phyloP scores from a whole-genome alignment of 768 basidiomycete genomes.

The Rossbeevera mucosa region DNA sequence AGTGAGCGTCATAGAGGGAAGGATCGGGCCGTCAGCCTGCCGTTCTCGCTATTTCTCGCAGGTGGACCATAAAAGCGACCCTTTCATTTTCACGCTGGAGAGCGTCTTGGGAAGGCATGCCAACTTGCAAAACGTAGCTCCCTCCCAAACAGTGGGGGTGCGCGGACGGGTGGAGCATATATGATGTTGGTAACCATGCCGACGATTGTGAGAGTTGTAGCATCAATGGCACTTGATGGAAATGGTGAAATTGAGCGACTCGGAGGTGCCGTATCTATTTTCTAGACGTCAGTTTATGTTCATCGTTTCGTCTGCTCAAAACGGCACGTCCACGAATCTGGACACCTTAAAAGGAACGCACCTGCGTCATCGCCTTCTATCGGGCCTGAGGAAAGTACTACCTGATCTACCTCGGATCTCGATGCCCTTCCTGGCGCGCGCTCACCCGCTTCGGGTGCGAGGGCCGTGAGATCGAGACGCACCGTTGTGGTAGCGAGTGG shows the following conservation, averaged over 20 bases:
- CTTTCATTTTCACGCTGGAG: constrained; percentile 72
- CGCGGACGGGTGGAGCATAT: constrained; percentile 36
- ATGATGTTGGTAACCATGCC: constrained; percentile 16
- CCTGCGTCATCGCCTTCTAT: constrained; percentile 80
- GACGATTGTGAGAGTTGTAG: constrained; percentile 46
- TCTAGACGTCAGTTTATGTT: background rate
- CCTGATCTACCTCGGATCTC: constrained; percentile 36
- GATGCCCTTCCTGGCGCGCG: constrained; percentile 69
- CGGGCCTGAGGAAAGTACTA: background rate
- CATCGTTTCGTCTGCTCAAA: background rate
- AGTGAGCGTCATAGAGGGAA: no score
- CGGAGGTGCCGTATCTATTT: constrained; percentile 64
- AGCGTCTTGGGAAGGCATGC: constrained; percentile 88
- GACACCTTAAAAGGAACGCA: constrained; percentile 52
- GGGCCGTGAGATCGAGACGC: constrained; percentile 56
- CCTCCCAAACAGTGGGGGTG: no score
- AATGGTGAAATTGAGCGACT: constrained; percentile 70
- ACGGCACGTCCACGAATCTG: constrained; percentile 61
- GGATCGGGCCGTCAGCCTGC: constrained; percentile 74
- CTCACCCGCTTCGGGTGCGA: constrained; percentile 71
- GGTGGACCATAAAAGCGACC: constrained; percentile 78
- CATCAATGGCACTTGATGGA: constrained; percentile 57
- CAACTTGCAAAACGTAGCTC: constrained; percentile 57
- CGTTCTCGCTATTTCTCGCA: background rate
- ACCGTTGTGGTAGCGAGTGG: constrained; percentile 71